Evolutionary conservation across 805 yeast species (phyloP).

Genomic region (Myxozyma nipponensis): DNA sequence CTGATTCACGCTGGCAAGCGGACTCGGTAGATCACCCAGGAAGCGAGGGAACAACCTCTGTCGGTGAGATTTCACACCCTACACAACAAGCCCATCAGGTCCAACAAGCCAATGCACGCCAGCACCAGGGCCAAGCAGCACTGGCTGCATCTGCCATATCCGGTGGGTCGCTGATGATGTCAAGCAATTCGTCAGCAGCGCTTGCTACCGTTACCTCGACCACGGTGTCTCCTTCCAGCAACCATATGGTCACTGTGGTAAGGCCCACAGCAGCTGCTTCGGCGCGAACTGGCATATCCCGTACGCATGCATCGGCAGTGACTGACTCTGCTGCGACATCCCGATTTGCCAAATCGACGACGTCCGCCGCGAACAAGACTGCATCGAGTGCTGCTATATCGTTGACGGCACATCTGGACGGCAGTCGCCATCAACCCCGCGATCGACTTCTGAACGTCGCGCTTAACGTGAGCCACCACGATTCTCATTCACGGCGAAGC

Average conservation of each 20-base stretch:
- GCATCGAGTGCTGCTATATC: not conserved
- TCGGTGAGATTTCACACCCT: too few relatives aligned
- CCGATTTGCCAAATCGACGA: too few relatives aligned
- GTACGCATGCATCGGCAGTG: not conserved
- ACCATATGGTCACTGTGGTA: not conserved
- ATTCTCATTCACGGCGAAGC: not conserved
- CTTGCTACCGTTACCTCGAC: not conserved
- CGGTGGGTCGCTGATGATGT: not conserved
- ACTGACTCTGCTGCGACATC: not conserved
- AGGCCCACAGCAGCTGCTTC: not conserved
- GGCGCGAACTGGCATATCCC: not conserved
- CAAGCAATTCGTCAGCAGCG: not conserved
- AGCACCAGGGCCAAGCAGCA: not conserved
- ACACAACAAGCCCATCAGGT: too few relatives aligned
- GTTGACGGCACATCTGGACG: not conserved
- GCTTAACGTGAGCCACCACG: not conserved
- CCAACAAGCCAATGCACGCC: not conserved
- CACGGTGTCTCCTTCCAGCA: not conserved
- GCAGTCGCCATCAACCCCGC: not conserved
- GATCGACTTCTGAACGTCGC: not conserved
- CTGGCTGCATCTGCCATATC: slow-evolving; percentile 3
- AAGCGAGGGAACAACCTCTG: too few relatives aligned
- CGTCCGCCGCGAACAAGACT: not conserved
- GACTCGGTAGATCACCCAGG: too few relatives aligned
- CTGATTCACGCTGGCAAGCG: too few relatives aligned